phyloP scores from a whole-genome alignment of 495 filamentous ascomycete species.

The Daldinia caldariorum region DNA sequence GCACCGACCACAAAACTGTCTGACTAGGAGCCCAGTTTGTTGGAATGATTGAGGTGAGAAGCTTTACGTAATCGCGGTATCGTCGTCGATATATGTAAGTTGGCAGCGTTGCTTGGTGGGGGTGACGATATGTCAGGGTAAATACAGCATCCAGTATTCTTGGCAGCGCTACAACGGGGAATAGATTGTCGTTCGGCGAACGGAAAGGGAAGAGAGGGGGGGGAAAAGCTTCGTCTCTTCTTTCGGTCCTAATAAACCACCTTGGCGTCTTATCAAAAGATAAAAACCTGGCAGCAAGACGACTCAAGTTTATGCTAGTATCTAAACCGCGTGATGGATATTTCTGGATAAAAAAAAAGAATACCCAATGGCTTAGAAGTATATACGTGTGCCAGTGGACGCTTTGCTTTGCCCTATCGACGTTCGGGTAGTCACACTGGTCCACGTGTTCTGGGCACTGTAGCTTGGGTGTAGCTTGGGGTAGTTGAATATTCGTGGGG shows the following conservation, averaged over 20 bases:
- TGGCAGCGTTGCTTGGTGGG: constrained; percentile 34
- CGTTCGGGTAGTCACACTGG: constrained; percentile 41
- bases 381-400: constrained; percentile 50
- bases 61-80: constrained; percentile 26
- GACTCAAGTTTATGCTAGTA: constrained; percentile 29
- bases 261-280: constrained; percentile 32
- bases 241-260: constrained; percentile 21
- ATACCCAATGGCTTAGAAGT: constrained; percentile 35
- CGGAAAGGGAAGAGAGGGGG: too few species aligned
- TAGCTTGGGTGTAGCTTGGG: constrained; percentile 37
- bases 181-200: constrained; percentile 38
- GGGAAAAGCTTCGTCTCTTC: constrained; percentile 3
- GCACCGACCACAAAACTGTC: neutral
- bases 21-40: neutral
- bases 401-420: constrained; percentile 36
- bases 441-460: constrained; percentile 47
- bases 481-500: constrained; percentile 46
- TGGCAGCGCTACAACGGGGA: constrained; percentile 39
- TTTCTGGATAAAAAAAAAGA: constrained; percentile 14
- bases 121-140: constrained; percentile 42
- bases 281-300: constrained; percentile 20
- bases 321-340: constrained; percentile 42
- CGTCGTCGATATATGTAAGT: constrained; percentile 28
- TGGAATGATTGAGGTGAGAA: constrained; percentile 3
- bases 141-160: constrained; percentile 42